These are phyloP conservation scores for Aureobasidium sp. DNA, from an alignment of 2,329 filamentous ascomycete genomes.

Conservation along the genomic window DNA sequence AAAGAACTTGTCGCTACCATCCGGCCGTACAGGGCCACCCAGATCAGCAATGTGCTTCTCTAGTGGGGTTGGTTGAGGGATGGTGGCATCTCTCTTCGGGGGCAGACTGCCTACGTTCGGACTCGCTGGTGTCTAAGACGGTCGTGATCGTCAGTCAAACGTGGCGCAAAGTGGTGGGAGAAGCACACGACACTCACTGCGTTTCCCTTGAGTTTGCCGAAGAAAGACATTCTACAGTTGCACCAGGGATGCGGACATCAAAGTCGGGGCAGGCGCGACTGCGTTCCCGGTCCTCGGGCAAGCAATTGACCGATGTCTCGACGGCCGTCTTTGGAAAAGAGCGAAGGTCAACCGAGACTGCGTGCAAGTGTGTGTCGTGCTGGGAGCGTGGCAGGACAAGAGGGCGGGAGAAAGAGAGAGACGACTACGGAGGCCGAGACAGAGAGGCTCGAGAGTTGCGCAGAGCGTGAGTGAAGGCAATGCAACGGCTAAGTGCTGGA, in stretches of 20 bases:
- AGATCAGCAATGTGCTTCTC: slow-evolving; percentile 76
- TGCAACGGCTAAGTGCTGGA: slow-evolving; percentile 11
- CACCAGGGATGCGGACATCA: slow-evolving; percentile 27
- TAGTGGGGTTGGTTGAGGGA: slow-evolving; percentile 50
- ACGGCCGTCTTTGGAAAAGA: background rate
- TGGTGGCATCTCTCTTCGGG: slow-evolving; percentile 54
- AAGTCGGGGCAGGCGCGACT: slow-evolving; percentile 17
- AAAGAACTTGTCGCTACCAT: slow-evolving; percentile 97
- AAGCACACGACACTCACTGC: slow-evolving; percentile 32
- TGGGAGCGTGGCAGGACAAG: slow-evolving; percentile 4
- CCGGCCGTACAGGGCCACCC: slow-evolving; percentile 70
- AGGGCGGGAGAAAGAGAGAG: background rate
- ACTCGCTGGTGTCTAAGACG: slow-evolving; percentile 39
- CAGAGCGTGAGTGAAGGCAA: slow-evolving; percentile 6
- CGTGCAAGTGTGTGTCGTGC: background rate
- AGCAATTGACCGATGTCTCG: background rate
- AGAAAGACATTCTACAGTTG: slow-evolving; percentile 45
- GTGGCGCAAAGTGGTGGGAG: background rate
- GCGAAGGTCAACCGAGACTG: background rate
- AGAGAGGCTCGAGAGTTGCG: slow-evolving; percentile 6
- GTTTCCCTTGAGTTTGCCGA: slow-evolving; percentile 46
- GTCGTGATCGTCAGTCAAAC: slow-evolving; percentile 14
- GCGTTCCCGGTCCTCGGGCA: slow-evolving; percentile 13
- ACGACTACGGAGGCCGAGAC: background rate
- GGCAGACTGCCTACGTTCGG: slow-evolving; percentile 41